These are phyloP conservation scores for Scenedesmus sp. DNA, from an alignment of 163 green algal species.

Conservation along the genomic window DNA sequence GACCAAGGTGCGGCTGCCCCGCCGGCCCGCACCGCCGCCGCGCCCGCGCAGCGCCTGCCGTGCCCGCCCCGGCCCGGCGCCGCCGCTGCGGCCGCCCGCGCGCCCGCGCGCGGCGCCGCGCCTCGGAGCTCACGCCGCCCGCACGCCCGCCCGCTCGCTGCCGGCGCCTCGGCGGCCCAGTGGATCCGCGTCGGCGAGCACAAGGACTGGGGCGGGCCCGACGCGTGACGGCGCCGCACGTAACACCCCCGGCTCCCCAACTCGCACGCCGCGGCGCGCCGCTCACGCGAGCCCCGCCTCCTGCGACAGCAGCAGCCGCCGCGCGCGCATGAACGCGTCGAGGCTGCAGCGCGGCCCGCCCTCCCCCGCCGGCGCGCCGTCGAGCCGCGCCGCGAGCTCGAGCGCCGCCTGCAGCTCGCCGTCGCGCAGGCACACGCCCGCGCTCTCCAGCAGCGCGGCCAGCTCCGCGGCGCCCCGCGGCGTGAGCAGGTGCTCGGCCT, in stretches of 20 bases:
- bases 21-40: no score
- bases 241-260: neutral
- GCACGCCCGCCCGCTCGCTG: neutral
- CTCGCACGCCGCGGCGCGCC: neutral
- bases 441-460: conserved; percentile 50
- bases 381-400: conserved; percentile 81
- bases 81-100: no score
- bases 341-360: no score
- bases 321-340: no score
- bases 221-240: neutral
- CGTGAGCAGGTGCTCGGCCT: conserved; percentile 61
- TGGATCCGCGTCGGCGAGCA: conserved; percentile 22
- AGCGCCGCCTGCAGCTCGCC: conserved; percentile 90
- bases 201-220: no score
- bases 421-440: conserved; percentile 78
- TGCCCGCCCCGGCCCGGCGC: no score
- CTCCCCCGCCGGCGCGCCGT: no score
- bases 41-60: neutral
- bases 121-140: neutral
- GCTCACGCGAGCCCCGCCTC: neutral
- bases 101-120: no score
- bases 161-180: neutral
- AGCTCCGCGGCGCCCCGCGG: conserved; percentile 48
- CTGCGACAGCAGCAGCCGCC: no score
- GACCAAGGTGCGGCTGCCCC: conserved; percentile 23